Evolutionary conservation across 2,329 filamentous ascomycete species (phyloP), one percentile per base, ranked within the genome.

Genomic region (Cadophora malorum): DNA sequence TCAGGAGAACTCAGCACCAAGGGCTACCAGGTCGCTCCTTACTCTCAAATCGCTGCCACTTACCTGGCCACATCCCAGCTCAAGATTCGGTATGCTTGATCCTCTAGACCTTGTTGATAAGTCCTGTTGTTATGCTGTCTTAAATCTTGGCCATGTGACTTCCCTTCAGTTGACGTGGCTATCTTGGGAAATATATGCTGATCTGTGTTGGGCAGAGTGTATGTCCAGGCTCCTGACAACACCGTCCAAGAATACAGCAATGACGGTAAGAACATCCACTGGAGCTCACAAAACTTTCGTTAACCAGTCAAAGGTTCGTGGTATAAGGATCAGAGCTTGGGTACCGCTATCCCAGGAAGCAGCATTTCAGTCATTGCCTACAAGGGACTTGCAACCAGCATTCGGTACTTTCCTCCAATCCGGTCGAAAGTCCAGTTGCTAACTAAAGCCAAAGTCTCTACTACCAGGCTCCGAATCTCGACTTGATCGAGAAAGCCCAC

Each of bases 221-320:
- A 65, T 58, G 66, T 61, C 12, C 66, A 68, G 56, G 49, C 56
- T 3, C 33, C 62, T 0, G 66, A 68, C 45, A 61, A 68, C 25
- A 35, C 66, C 1, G 55, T 68, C 47, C 66, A 68, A n/a, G 66
- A 68, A 31, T 68, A 65, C 47, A 63, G 66, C 19, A 62, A 56
- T 21, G 62, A 65, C 23, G 35, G 66, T 65, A 56, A n/a, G 35
- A 25, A 47, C 2, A n/a, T n/a, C 4, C 16, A 19, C 19, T 0
- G 1, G 12, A 21, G 19, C 21, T n/a, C 6, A 14, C 0, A 14
- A 4, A 19, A 19, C 14, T 16, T 6, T 25, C 12, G 10, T 50
- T 64, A 31, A 64, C 6, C 38, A 3, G 41, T 19, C 10, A 1
- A 19, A 62, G 63, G 66, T 19, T 53, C 56, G 4, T 65, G 67